phyloP scores from a whole-genome alignment of 345 rosid genomes.

The Salix exigua region DNA sequence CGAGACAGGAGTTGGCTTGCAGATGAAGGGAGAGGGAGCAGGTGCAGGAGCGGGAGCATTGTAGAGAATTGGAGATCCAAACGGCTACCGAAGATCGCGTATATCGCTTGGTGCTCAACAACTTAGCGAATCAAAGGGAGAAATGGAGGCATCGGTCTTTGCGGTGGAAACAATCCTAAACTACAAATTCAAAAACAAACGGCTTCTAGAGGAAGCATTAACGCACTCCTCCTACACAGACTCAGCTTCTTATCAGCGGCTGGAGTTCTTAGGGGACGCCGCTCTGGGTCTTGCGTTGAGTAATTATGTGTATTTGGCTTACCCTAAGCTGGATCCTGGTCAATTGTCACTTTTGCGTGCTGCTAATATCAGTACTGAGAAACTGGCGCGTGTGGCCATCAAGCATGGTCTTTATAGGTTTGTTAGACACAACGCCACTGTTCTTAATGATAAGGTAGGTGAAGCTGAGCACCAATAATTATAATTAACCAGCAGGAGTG shows the following conservation, averaged over 20 bases:
- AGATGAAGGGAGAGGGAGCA: too few species aligned
- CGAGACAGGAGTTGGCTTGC: too few species aligned
- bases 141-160: constrained; percentile 31
- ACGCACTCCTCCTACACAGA: constrained; percentile 57
- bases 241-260: constrained; percentile 52
- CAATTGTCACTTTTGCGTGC: constrained; percentile 53
- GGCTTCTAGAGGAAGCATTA: constrained; percentile 56
- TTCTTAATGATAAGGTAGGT: constrained; percentile 51
- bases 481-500: not conserved
- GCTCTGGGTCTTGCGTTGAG: constrained; percentile 48
- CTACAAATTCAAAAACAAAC: constrained; percentile 44
- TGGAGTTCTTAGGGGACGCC: constrained; percentile 81
- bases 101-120: too few species aligned
- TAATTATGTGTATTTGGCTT: constrained; percentile 41
- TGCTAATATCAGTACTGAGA: constrained; percentile 72
- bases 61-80: too few species aligned
- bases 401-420: constrained; percentile 42
- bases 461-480: not conserved
- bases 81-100: too few species aligned
- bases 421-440: constrained; percentile 39
- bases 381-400: constrained; percentile 72
- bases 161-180: constrained; percentile 53
- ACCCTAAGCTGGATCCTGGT: constrained; percentile 55
- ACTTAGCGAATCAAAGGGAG: too few species aligned
- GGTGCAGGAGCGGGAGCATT: too few species aligned